Evolutionary conservation across 768 basidiomycete species (phyloP), one percentile per base, ranked within the genome.

Genomic region (Podaxis sp.): DNA sequence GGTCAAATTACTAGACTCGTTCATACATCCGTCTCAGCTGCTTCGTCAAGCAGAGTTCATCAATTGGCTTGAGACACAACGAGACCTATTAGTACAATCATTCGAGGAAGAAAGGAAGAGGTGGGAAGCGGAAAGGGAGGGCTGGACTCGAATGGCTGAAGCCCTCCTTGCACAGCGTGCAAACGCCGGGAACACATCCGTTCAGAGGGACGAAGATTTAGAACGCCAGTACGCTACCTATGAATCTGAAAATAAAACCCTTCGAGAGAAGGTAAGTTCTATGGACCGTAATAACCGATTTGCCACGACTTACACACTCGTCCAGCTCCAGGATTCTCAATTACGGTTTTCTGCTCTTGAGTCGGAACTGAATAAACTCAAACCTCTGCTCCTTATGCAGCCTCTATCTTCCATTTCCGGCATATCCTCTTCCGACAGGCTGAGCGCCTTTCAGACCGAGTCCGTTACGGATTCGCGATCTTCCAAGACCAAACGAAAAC

Each of bases 311-410:
- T 61, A 12, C 65, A 6, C 63, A 26, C 15, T 40, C 1, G 6
- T 62, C 15, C 70, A 92, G 90, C 77, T 93, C 5, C 71, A 78
- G 49, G 87, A 89, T 60, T 78, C 84, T 0, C 84, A 87, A 65
- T 68, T 70, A 4, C 83, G 88, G 42, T 73, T 87, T 11, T 72
- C 79, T 26, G 65, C 77, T 1, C 79, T 93, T 0, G 90, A 92
- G 74, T 68, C 79, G 11, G 90, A 93, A 69, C 77, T 92, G 7
- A 72, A 76, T 2, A 84, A 84, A 64, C 80, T 93, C 36, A 84
- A 85, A 52, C 91, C 91, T 0, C 72, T 91, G 39, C 79, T 93
- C 51, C 75, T 90, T 13, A 84, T 90, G 81, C 85, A 87, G 53
- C 84, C 87, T 19, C 77, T 74, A 22, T 67, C 76, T 49, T 40